Base-by-base conservation (phyloP, 805 yeast species). In the Kregervanrija delftensis region DNA sequence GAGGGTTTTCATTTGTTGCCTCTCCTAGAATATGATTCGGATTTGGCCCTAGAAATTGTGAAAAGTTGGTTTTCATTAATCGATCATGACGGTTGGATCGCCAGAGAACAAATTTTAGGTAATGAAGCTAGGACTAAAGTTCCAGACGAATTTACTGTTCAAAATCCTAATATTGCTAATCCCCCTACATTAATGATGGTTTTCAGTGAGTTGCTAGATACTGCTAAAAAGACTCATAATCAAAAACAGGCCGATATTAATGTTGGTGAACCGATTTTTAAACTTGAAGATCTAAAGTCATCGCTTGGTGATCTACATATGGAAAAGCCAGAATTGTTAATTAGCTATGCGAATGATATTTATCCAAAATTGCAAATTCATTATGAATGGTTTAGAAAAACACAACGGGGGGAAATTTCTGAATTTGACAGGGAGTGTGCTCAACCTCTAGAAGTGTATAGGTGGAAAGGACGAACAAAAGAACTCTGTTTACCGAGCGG, bases 41-140 rank as follows among this genome's bases (percentile, higher is more conserved):
- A 87, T 57, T 68, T 90, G 37, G 86, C 80, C 0, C 69, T 89
- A 49, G 93, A 87, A 51, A 81, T 93, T 13, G 59, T 90, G 46
- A 74, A 81, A 57, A 85, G 96, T 42, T 93, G 99, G 99, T 86
- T 91, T 60, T 64, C 73, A 33, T 65, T 86, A 35, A 86, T 89
- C 49, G 96, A 91, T 60, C 86, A 82, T 2, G 82, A 84, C 50
- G 99, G 99, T 0, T 93, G 98, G 97, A 85, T 93, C 53, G 96
- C 96, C 2, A 75, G 99, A 49, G 99, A 93, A 61, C 95, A 88
- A 56, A 91, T 93, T 30, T 69, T 93, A 38, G 99, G 99, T 1
- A 81, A 80, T 6, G 98, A 93, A 61, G 89, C 91, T 34, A 76
- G 98, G 59, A 74, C 84, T 38, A 80, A 84, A 56, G 98, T 93